These are phyloP conservation scores for Trametes coccinea DNA, from an alignment of 768 basidiomycete species.

Conservation along the genomic window DNA sequence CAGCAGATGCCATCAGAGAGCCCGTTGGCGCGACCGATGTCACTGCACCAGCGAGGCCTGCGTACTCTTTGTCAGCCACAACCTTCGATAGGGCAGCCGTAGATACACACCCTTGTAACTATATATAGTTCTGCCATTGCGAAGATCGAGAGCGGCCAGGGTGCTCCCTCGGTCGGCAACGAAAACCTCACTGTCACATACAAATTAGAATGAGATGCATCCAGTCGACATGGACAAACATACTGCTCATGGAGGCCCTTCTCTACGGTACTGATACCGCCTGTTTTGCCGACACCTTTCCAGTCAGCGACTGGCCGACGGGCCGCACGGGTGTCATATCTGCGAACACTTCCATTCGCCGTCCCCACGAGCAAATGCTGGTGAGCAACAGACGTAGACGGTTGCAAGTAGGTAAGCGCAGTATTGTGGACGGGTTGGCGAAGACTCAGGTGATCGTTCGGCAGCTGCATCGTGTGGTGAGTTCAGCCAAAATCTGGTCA, in stretches of 20 bases:
- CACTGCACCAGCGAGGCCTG: constrained; percentile 73
- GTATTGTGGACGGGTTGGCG: constrained; percentile 80
- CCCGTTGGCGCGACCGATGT: constrained; percentile 61
- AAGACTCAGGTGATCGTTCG: constrained; percentile 73
- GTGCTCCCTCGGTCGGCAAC: constrained; percentile 65
- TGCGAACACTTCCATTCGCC: constrained; percentile 67
- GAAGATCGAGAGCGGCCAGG: constrained; percentile 65
- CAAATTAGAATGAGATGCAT: not conserved
- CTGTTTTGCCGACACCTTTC: constrained; percentile 56
- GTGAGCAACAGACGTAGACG: constrained; percentile 35
- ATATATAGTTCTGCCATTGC: constrained; percentile 64
- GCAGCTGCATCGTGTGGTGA: constrained; percentile 42
- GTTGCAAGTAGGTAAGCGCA: constrained; percentile 58
- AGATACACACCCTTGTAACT: constrained; percentile 60
- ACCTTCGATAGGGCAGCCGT: not conserved
- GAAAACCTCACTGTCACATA: constrained; percentile 60
- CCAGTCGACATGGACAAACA: constrained; percentile 26
- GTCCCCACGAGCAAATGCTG: constrained; percentile 72
- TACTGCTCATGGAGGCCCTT: constrained; percentile 66
- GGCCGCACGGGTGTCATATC: constrained; percentile 74
- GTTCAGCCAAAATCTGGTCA: not conserved
- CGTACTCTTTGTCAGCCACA: not conserved
- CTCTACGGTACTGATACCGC: constrained; percentile 61
- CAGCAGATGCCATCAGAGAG: constrained; percentile 55
- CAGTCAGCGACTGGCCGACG: constrained; percentile 71